Conservation (phyloP, 495 filamentous ascomycete genomes). For the Aspergillus saccharolyticus region DNA sequence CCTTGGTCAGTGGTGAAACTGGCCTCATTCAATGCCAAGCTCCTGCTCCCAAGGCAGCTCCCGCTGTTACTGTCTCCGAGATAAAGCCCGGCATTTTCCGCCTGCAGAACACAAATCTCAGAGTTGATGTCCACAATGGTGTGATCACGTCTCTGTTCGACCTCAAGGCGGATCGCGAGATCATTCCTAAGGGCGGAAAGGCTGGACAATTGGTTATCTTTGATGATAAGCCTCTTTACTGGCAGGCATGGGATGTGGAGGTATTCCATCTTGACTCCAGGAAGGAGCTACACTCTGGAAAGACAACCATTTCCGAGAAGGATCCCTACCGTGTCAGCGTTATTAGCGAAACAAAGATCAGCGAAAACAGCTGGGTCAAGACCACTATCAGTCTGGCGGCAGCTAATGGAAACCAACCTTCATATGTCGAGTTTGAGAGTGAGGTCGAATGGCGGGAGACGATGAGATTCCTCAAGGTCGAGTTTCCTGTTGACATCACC, state of each 20-base stretch:
- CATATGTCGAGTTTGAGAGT: constrained; percentile 70
- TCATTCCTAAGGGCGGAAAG: constrained; percentile 72
- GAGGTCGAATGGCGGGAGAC: constrained; percentile 91
- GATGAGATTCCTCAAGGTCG: constrained; percentile 98
- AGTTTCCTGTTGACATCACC: constrained; percentile 89
- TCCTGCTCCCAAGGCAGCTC: constrained; percentile 39
- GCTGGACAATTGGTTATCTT: constrained; percentile 92
- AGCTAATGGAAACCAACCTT: constrained; percentile 55
- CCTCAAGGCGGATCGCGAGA: constrained; percentile 60
- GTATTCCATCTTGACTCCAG: constrained; percentile 90
- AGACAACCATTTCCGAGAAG: constrained; percentile 67
- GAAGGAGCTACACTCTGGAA: constrained; percentile 59
- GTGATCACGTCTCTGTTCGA: constrained; percentile 80
- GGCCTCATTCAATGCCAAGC: constrained; percentile 47
- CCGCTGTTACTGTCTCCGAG: constrained; percentile 59
- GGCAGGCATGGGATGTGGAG: constrained; percentile 99
- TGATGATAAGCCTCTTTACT: constrained; percentile 96
- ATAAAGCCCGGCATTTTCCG: constrained; percentile 65
- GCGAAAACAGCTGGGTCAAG: constrained; percentile 79
- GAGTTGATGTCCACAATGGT: constrained; percentile 65
- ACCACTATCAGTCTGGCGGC: constrained; percentile 79
- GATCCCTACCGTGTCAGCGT: constrained; percentile 72
- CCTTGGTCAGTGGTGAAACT: constrained; percentile 38
- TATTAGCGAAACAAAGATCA: constrained; percentile 76
- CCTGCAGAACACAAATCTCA: constrained; percentile 69